phyloP scores from a whole-genome alignment of 129 eudicot genomes.

The Flaveria linearis region DNA sequence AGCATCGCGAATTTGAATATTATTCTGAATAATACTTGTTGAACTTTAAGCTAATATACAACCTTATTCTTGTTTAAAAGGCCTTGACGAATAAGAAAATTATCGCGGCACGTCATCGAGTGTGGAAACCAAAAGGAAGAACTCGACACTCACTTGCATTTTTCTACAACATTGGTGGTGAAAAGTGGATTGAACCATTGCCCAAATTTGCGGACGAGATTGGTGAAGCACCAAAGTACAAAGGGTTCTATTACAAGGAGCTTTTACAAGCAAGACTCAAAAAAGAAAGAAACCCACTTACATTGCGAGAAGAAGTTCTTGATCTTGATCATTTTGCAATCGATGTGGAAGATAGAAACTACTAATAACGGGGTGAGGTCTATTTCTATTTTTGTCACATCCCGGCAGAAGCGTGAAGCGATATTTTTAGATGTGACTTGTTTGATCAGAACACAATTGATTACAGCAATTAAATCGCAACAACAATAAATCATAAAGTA shows the following conservation, averaged over 20 bases:
- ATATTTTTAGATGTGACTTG: too few relatives aligned
- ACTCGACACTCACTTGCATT: conserved; percentile 22
- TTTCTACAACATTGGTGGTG: conserved; percentile 28
- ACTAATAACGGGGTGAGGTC: neutral
- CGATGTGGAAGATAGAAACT: neutral
- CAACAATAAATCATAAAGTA: too few relatives aligned
- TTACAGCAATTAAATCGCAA: too few relatives aligned
- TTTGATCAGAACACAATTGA: too few relatives aligned
- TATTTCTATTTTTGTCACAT: too few relatives aligned
- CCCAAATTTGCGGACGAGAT: conserved; percentile 25
- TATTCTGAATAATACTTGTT: neutral
- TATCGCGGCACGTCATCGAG: conserved; percentile 29
- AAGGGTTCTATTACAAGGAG: conserved; percentile 38
- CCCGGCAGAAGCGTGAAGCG: too few relatives aligned
- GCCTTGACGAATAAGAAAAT: conserved; percentile 30
- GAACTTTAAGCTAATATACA: neutral
- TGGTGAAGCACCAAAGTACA: conserved; percentile 39
- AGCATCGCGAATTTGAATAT: neutral
- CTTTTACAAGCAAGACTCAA: conserved; percentile 23
- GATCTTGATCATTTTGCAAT: conserved; percentile 31
- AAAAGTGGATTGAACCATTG: conserved; percentile 42
- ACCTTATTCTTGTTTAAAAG: conserved; percentile 3
- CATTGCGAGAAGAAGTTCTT: conserved; percentile 20
- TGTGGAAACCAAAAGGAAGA: conserved; percentile 30
- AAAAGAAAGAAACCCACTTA: conserved; percentile 25